Evolutionary conservation across 345 rosid genomes (phyloP).

Genomic region (Psidium guajava): DNA sequence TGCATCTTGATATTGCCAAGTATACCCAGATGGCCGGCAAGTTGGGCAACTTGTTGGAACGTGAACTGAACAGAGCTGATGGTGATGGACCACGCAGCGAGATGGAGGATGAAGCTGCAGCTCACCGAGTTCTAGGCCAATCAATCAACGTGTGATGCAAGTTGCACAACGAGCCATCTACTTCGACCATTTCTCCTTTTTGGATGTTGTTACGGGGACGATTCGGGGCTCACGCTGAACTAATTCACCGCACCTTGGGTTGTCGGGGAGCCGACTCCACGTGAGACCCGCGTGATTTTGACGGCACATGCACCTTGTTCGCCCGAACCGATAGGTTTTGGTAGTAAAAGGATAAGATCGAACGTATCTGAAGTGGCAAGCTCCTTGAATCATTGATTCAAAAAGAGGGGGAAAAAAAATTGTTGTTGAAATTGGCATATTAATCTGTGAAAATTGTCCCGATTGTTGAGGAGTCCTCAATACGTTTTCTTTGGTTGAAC

Average conservation of each 20-base stretch:
- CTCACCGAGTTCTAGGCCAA: neutral
- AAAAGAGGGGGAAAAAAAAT: neutral
- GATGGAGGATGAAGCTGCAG: neutral
- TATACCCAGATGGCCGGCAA: neutral
- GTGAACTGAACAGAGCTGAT: neutral
- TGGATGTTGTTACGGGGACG: neutral
- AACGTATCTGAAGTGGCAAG: neutral
- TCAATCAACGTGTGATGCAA: neutral
- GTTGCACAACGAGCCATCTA: neutral
- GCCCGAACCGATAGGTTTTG: neutral
- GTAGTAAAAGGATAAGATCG: neutral
- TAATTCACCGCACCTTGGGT: too few relatives aligned
- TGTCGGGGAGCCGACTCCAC: neutral
- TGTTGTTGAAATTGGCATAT: neutral
- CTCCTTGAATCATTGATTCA: neutral
- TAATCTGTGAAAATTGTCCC: neutral
- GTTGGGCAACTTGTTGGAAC: neutral
- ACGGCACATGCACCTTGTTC: rapidly evolving
- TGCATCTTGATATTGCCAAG: neutral
- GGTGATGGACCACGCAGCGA: neutral
- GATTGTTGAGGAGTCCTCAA: neutral
- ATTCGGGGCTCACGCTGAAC: neutral
- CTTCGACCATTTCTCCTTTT: neutral
- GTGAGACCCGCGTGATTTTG: neutral
- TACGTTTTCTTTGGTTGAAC: neutral